A percentile compares a stretch with the other conserved stretches of the same genome.
Evolutionary conservation across 495 filamentous ascomycete genomes (phyloP).

Genomic region (Penicillium chermesinum): DNA sequence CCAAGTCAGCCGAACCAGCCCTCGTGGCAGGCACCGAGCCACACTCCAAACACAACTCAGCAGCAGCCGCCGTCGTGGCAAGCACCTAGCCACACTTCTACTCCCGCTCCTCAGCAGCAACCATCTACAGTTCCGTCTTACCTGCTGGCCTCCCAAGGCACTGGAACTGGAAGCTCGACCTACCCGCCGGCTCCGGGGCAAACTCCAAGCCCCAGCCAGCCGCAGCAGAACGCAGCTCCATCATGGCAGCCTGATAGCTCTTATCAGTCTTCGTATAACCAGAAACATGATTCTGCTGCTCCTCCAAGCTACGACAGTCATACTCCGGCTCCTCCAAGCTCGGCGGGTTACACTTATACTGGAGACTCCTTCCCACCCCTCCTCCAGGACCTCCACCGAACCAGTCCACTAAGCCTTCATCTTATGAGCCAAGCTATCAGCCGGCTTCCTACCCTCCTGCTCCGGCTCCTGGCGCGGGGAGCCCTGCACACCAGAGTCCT

Average conservation of each 20-base stretch:
- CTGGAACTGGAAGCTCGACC: slow-evolving; percentile 1
- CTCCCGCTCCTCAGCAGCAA: slow-evolving; percentile 4
- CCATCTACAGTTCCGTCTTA: background rate
- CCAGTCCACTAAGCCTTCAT: slow-evolving; percentile 26
- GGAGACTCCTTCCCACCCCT: slow-evolving; percentile 45
- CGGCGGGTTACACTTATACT: slow-evolving; percentile 30
- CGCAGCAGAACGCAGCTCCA: slow-evolving; percentile 5
- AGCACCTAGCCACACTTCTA: slow-evolving; percentile 7
- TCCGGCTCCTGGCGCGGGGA: slow-evolving; percentile 4
- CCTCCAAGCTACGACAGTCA: slow-evolving; percentile 3
- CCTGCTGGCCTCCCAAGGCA: background rate
- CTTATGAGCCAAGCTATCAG: slow-evolving; percentile 16
- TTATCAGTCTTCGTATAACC: slow-evolving; percentile 19
- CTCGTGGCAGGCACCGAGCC: background rate
- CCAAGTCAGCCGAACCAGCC: slow-evolving; percentile 5
- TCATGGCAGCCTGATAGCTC: background rate
- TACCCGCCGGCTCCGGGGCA: slow-evolving; percentile 8
- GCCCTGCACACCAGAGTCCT: slow-evolving; percentile 10
- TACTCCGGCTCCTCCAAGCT: slow-evolving; percentile 5
- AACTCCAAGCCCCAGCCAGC: slow-evolving; percentile 2
- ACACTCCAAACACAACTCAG: background rate
- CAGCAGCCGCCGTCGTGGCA: slow-evolving; percentile 11
- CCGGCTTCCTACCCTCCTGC: slow-evolving; percentile 12
- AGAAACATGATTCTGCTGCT: background rate
- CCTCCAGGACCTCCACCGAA: slow-evolving; percentile 31